Evolutionary conservation across 2,329 filamentous ascomycete species (phyloP).

Genomic region (Exophiala viscosa): DNA sequence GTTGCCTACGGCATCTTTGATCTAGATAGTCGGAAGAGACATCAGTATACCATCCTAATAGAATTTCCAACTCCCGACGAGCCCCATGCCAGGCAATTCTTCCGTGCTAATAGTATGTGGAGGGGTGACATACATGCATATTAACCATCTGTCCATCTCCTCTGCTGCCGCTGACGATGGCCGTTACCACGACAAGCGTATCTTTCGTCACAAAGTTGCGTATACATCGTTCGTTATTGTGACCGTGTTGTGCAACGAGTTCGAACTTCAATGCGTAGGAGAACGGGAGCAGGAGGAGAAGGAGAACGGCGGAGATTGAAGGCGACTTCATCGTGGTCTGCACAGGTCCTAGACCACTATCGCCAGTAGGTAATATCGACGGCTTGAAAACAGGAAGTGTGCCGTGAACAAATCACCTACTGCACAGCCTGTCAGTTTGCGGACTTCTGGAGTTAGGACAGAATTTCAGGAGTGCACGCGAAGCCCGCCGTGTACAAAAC

Average conservation of each 20-base stretch:
- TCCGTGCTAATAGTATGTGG: background rate
- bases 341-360: conserved; percentile 9
- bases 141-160: conserved; percentile 92
- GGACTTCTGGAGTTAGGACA: background rate
- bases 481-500: conserved; percentile 9
- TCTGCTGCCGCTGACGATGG: conserved; percentile 76
- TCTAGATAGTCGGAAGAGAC: conserved; percentile 52
- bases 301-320: conserved; percentile 28
- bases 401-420: too few relatives aligned
- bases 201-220: conserved; percentile 92
- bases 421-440: too few relatives aligned
- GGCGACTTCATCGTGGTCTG: conserved; percentile 23
- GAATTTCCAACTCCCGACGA: background rate
- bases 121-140: conserved; percentile 69
- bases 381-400: background rate
- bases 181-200: conserved; percentile 91
- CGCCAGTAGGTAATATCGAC: background rate
- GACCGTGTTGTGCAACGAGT: conserved; percentile 64
- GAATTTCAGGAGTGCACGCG: conserved; percentile 18
- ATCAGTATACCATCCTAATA: conserved; percentile 13
- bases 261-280: conserved; percentile 85
- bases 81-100: background rate
- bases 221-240: conserved; percentile 79
- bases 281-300: conserved; percentile 34
- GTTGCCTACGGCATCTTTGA: conserved; percentile 91